Percentiles rank a stretch among this genome's conserved stretches.
Evolutionary conservation across 306 rosid species (phyloP).

Genomic region (Acacia crassicarpa): DNA sequence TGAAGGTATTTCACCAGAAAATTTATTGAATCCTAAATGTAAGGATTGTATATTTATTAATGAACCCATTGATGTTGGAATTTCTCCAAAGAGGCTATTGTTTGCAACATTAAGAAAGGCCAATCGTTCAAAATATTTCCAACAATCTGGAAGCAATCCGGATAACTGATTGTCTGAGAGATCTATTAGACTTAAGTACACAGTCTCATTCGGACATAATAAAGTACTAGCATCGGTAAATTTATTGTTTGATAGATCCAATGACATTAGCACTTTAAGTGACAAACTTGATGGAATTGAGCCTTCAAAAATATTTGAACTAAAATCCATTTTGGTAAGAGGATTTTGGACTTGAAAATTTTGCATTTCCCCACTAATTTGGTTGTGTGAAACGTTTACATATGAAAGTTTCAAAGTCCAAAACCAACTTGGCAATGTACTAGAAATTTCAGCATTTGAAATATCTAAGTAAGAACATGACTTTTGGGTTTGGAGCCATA

Average conservation of each 20-base stretch:
- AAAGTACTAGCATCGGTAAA: neutral
- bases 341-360: neutral
- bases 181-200: fast-evolving
- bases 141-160: neutral
- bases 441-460: neutral
- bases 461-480: neutral
- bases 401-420: neutral
- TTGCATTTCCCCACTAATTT: neutral
- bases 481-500: neutral
- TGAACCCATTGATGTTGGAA: neutral
- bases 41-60: neutral
- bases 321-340: neutral
- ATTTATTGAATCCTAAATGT: neutral
- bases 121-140: neutral
- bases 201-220: neutral
- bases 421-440: neutral
- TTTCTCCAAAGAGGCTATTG: neutral
- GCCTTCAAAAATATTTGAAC: neutral
- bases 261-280: fast-evolving
- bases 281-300: neutral
- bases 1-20: neutral
- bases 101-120: neutral
- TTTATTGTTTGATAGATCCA: neutral
- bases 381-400: neutral
- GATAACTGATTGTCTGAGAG: neutral